These are phyloP conservation scores for Biscogniauxia mediterranea DNA, from an alignment of 2,329 filamentous ascomycete genomes.

Conservation along the genomic window DNA sequence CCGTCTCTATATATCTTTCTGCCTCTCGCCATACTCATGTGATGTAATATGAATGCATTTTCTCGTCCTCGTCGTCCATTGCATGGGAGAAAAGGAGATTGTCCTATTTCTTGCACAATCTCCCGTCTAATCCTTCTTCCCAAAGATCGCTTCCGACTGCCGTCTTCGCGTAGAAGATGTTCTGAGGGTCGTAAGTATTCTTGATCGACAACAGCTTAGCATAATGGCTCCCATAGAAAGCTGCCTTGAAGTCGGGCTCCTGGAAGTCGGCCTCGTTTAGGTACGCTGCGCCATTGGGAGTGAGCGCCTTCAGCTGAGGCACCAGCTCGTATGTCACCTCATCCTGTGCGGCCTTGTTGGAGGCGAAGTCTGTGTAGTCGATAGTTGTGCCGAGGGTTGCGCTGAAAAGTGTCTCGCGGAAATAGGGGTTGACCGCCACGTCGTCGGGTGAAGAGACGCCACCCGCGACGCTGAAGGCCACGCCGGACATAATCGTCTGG, in stretches of 20 bases:
- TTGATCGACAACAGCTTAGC: constrained; percentile 36
- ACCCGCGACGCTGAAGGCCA: constrained; percentile 1
- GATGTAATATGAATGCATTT: not conserved
- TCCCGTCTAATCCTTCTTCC: constrained; percentile 35
- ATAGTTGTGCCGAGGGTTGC: constrained; percentile 4
- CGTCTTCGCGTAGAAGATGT: constrained; percentile 39
- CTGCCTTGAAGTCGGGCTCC: constrained; percentile 30
- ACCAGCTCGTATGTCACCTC: constrained; percentile 14
- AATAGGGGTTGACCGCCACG: constrained; percentile 9
- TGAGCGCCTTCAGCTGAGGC: constrained; percentile 7
- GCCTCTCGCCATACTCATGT: not conserved
- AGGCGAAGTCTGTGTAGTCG: constrained; percentile 12
- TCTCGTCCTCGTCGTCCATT: not conserved
- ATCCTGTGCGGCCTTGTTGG: constrained; percentile 9
- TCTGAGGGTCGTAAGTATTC: constrained; percentile 39
- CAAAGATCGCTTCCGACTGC: constrained; percentile 43
- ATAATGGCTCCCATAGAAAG: constrained; percentile 38
- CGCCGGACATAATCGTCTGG: not conserved
- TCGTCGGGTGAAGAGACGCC: not conserved
- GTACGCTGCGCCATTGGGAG: constrained; percentile 28
- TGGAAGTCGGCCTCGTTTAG: constrained; percentile 42
- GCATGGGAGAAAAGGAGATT: not conserved
- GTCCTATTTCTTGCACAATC: constrained; percentile 32
- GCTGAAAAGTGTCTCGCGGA: constrained; percentile 12
- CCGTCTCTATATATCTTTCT: too few species aligned